These are phyloP conservation scores for Aspergillus conjunctus DNA, from an alignment of 495 filamentous ascomycete species.

Conservation along the genomic window DNA sequence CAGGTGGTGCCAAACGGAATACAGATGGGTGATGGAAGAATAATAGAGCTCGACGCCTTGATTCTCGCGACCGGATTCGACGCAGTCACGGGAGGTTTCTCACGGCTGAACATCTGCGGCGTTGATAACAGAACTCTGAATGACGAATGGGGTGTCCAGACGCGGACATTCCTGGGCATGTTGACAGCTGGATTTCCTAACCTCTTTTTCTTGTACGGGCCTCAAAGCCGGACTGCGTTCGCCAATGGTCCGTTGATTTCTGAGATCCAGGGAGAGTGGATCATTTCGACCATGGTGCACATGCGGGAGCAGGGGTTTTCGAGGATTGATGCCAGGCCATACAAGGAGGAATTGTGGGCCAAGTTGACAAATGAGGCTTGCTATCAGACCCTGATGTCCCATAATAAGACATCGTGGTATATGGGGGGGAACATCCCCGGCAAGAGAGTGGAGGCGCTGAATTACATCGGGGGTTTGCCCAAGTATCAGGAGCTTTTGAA, in stretches of 20 bases:
- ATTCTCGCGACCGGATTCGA: constrained; percentile 61
- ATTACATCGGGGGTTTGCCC: constrained; percentile 48
- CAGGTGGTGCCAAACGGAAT: constrained; percentile 51
- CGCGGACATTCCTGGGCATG: constrained; percentile 52
- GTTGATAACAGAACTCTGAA: constrained; percentile 41
- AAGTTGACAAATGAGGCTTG: constrained; percentile 39
- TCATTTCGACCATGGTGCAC: constrained; percentile 48
- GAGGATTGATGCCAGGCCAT: constrained; percentile 44
- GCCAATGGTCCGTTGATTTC: constrained; percentile 51
- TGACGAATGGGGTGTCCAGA: constrained; percentile 51
- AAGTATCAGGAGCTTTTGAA: no score
- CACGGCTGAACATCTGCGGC: constrained; percentile 45
- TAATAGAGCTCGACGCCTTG: constrained; percentile 54
- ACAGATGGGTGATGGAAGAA: constrained; percentile 38
- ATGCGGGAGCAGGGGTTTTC: constrained; percentile 42
- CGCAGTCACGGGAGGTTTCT: constrained; percentile 43
- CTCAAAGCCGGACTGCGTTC: constrained; percentile 53
- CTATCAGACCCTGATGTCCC: constrained; percentile 52
- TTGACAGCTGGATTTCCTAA: constrained; percentile 53
- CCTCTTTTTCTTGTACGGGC: constrained; percentile 56
- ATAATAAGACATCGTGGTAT: constrained; percentile 49
- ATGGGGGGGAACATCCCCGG: constrained; percentile 55
- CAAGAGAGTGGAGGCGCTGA: constrained; percentile 49
- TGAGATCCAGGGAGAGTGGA: constrained; percentile 55
- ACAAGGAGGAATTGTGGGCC: constrained; percentile 53